phyloP scores from a whole-genome alignment of 345 rosid species.

The Raphanus raphanistrum region DNA sequence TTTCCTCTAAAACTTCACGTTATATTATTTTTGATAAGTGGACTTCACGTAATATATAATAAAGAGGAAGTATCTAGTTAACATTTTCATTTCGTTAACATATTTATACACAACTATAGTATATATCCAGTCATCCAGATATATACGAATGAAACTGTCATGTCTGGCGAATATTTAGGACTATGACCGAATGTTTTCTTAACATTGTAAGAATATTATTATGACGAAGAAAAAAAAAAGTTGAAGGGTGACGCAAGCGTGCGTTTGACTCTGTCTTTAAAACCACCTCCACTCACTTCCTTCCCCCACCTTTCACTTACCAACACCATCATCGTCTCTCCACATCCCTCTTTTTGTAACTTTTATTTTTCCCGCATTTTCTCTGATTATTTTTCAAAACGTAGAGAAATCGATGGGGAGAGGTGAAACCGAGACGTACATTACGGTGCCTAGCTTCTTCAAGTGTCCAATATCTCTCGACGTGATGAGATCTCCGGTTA shows the following conservation, averaged over 20 bases:
- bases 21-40: too few relatives aligned
- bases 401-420: constrained; percentile 42
- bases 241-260: constrained; percentile 32
- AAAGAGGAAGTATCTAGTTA: too few relatives aligned
- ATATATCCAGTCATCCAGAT: neutral
- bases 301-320: constrained; percentile 34
- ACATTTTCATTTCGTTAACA: neutral
- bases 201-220: neutral
- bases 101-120: neutral
- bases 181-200: neutral
- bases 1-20: too few relatives aligned
- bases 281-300: constrained; percentile 39
- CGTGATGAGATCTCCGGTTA: constrained; percentile 92
- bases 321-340: constrained; percentile 49
- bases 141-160: neutral
- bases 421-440: constrained; percentile 57
- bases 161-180: constrained; percentile 5
- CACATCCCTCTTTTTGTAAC: constrained; percentile 28
- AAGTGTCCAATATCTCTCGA: constrained; percentile 90
- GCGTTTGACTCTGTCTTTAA: constrained; percentile 40
- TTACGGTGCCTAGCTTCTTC: constrained; percentile 76
- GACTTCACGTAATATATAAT: too few relatives aligned
- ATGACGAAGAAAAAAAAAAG: neutral
- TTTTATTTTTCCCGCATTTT: constrained; percentile 42
- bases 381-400: constrained; percentile 7